These are phyloP conservation scores for Oryza longistaminata DNA, from an alignment of 176 grass and related monocot genomes.

Conservation along the genomic window DNA sequence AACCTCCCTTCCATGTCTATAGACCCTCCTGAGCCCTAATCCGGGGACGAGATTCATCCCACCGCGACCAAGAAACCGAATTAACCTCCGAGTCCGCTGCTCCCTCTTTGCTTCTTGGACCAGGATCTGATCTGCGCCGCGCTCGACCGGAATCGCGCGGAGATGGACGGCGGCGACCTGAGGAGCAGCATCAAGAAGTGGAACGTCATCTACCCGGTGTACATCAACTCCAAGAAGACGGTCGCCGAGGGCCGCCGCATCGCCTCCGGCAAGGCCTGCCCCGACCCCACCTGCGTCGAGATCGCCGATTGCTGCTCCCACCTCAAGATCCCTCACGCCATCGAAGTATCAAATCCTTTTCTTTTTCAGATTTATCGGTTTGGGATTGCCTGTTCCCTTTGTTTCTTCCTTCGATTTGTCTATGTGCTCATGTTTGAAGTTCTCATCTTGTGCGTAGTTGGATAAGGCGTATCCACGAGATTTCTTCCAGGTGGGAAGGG, in stretches of 20 bases:
- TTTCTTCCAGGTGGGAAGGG: conserved; percentile 93
- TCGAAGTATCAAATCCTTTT: conserved; percentile 59
- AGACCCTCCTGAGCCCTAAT: background rate
- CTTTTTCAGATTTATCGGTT: background rate
- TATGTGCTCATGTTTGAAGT: background rate
- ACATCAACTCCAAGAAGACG: conserved; percentile 97
- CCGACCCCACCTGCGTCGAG: conserved; percentile 87
- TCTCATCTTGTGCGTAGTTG: conserved; percentile 40
- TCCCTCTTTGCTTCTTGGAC: background rate
- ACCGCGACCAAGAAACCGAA: background rate
- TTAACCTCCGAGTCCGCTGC: background rate
- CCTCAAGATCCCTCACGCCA: conserved; percentile 78
- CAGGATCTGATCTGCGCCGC: conserved; percentile 19
- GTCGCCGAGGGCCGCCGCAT: conserved; percentile 83
- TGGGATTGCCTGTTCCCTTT: background rate
- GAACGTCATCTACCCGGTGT: conserved; percentile 92
- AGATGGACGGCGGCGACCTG: conserved; percentile 54
- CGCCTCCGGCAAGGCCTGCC: conserved; percentile 64
- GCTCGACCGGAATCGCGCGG: background rate
- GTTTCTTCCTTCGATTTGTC: conserved; percentile 4
- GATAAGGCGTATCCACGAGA: conserved; percentile 92
- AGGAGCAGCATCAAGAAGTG: conserved; percentile 80
- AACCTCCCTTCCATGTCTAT: no score
- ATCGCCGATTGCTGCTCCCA: conserved; percentile 76
- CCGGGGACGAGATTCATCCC: background rate